Conservation (phyloP, 176 grass and related monocot species). For the Pontederia crassipes region DNA sequence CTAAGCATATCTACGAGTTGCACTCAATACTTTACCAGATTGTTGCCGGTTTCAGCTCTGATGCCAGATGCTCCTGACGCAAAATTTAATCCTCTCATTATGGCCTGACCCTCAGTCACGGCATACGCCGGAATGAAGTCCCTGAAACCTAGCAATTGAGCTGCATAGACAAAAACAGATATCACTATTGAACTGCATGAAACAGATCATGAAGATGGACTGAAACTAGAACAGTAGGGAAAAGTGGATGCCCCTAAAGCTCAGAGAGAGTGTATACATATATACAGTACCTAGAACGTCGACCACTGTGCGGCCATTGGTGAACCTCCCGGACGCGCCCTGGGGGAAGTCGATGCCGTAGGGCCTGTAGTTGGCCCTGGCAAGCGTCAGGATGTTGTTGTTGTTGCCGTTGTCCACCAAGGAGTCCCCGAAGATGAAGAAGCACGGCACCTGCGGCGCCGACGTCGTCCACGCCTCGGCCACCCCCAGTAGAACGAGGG, state of each 20-base stretch:
- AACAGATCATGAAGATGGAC: too few species aligned
- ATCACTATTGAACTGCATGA: too few species aligned
- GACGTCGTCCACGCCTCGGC: neutral
- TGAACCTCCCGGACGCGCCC: slow-evolving; percentile 66
- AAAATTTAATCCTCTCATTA: slow-evolving; percentile 58
- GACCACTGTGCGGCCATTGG: slow-evolving; percentile 83
- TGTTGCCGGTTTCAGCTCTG: slow-evolving; percentile 64
- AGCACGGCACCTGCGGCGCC: slow-evolving; percentile 41
- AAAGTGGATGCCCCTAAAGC: neutral
- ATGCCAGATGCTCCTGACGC: slow-evolving; percentile 74
- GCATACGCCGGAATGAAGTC: slow-evolving; percentile 65
- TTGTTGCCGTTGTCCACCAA: slow-evolving; percentile 97
- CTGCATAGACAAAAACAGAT: neutral
- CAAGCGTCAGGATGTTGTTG: slow-evolving; percentile 61
- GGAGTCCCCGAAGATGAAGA: slow-evolving; percentile 89
- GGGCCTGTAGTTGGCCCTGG: slow-evolving; percentile 76
- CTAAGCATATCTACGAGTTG: neutral
- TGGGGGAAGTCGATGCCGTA: slow-evolving; percentile 77
- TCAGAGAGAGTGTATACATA: neutral
- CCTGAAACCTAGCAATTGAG: slow-evolving; percentile 46
- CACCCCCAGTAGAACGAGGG: neutral
- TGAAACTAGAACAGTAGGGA: neutral
- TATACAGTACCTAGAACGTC: slow-evolving; percentile 52
- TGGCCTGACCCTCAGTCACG: slow-evolving; percentile 12
- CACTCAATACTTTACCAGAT: slow-evolving; percentile 35